phyloP scores from a whole-genome alignment of 495 filamentous ascomycete genomes.

The Antarctomyces pellizariae region DNA sequence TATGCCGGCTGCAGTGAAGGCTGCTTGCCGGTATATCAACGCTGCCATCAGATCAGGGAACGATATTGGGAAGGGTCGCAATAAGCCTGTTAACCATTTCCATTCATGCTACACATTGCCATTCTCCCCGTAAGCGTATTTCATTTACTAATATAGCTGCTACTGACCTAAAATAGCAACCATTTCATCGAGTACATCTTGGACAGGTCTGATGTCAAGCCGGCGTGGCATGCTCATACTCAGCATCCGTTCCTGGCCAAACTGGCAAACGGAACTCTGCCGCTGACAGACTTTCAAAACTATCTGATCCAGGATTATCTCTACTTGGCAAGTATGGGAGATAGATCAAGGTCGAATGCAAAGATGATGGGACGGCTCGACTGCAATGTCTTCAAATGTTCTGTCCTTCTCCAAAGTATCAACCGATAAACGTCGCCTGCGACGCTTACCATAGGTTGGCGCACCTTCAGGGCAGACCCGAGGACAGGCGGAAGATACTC shows the following conservation, averaged over 20 bases:
- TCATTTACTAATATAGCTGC: slow-evolving; percentile 3
- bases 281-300: slow-evolving; percentile 49
- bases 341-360: too few species aligned
- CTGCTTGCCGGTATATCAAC: slow-evolving; percentile 58
- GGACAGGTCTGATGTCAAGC: slow-evolving; percentile 45
- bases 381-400: not conserved
- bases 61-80: slow-evolving; percentile 53
- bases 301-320: slow-evolving; percentile 83
- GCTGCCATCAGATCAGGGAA: slow-evolving; percentile 59
- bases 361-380: too few species aligned
- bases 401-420: not conserved
- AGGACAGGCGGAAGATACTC: too few species aligned
- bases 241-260: slow-evolving; percentile 58
- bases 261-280: slow-evolving; percentile 53
- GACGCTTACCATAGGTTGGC: not conserved
- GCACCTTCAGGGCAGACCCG: too few species aligned
- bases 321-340: slow-evolving; percentile 38
- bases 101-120: slow-evolving; percentile 62
- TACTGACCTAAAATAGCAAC: slow-evolving; percentile 24
- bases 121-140: slow-evolving; percentile 45
- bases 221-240: slow-evolving; percentile 47
- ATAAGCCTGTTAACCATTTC: slow-evolving; percentile 84
- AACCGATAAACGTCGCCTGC: too few species aligned
- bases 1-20: slow-evolving; percentile 38
- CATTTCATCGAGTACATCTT: slow-evolving; percentile 69